Evolutionary conservation across 257 asterid genomes (phyloP), one percentile per base, ranked within the genome.

Genomic region (Nicotiana otophora): DNA sequence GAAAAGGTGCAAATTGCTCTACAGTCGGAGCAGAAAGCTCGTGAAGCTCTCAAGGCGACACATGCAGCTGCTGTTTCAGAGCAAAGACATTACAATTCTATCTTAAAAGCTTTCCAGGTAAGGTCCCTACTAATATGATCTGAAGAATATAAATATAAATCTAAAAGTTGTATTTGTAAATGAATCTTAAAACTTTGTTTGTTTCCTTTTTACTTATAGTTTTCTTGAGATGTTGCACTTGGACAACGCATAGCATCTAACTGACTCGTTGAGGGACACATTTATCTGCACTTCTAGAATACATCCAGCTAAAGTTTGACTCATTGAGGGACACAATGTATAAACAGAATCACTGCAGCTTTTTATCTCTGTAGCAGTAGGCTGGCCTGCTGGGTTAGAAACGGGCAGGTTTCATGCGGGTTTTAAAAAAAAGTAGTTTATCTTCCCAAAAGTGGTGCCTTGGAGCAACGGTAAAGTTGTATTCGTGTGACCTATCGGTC

Each of bases 81-180:
- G 86, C 93, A 91, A 88, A 91, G 97, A 75, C 90, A 61, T 64
- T 80, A 90, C 87, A 86, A 89, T 34, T 89, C 95, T 81, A 87
- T 91, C 70, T 77, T 90, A 90, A 88, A 91, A 87, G 90, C 83
- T 85, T 88, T 94, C 88, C 91, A 91, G 93, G 98, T 91, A 85
- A 64, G 58, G 28, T 14, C 33, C 51, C 28, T 55, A 77, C 39
- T 19, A 66, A 58, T 79, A 70, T 53, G 46, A 7, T 82, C 77
- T 64, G 7, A 14, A 61, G 17, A 57, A 33, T 39, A 42, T 70
- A 70, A 57, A 33, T 39, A 42, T 70, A 70, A 30, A 70, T 20
- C 8, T 69, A 39, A 31, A 69, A n/a, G 57, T 26, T 5, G 23
- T 54, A 48, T 51, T 16, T 34, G 57, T 55, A 53, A 81, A 39